A percentile compares a stretch with the other conserved stretches of the same genome.
These are phyloP conservation scores for Huiozyma sinensis DNA, from an alignment of 805 yeast genomes.

Conservation along the genomic window DNA sequence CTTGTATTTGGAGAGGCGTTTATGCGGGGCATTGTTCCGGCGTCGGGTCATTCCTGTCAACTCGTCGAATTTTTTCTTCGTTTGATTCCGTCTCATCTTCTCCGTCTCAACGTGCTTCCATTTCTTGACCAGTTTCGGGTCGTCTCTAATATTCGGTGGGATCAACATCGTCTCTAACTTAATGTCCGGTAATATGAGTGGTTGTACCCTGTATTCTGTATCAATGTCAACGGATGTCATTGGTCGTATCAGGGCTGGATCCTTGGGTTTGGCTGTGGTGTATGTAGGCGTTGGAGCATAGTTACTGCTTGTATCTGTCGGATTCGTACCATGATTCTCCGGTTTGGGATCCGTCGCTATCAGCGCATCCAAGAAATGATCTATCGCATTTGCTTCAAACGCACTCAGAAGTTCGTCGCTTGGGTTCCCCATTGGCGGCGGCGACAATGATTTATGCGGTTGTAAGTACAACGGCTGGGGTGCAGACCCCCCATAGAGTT, in stretches of 20 bases:
- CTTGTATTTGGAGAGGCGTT: constrained; percentile 26
- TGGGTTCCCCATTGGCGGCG: background rate
- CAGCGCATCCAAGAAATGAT: constrained; percentile 23
- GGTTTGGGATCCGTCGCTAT: constrained; percentile 5
- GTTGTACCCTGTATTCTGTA: constrained; percentile 9
- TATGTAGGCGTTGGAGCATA: background rate
- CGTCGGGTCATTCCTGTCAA: constrained; percentile 15
- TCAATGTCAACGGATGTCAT: background rate
- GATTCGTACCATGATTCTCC: background rate
- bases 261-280: background rate
- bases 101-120: constrained; percentile 29
- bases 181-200: constrained; percentile 19
- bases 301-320: background rate
- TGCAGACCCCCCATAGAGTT: background rate
- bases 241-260: background rate
- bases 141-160: constrained; percentile 14
- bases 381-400: constrained; percentile 26
- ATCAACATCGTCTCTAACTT: constrained; percentile 13
- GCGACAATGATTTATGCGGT: background rate
- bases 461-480: background rate
- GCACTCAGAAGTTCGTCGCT: constrained; percentile 18
- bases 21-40: constrained; percentile 11
- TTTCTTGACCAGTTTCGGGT: constrained; percentile 16
- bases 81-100: constrained; percentile 22
- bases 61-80: constrained; percentile 22